Evolutionary conservation across 1,284 basidiomycete species (phyloP).

Genomic region (Ceratobasidium sp.): DNA sequence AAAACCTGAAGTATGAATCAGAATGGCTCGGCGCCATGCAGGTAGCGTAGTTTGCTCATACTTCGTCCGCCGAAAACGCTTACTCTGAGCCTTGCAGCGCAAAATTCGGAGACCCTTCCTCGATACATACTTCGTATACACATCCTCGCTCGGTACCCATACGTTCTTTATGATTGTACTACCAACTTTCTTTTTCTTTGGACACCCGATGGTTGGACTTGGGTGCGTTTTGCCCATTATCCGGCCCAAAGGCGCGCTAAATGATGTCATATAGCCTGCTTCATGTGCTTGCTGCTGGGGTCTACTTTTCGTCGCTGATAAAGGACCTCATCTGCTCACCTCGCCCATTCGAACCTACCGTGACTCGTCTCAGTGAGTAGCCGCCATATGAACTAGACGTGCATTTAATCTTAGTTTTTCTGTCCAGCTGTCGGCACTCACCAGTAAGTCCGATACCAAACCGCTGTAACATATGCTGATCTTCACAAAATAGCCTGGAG

Average conservation of each 20-base stretch:
- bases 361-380: conserved; percentile 82
- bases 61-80: not conserved
- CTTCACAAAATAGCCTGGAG: conserved; percentile 63
- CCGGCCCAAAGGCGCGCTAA: not conserved
- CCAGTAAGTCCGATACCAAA: conserved; percentile 58
- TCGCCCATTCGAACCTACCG: conserved; percentile 90
- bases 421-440: conserved; percentile 81
- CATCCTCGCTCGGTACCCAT: conserved; percentile 89
- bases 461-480: conserved; percentile 53
- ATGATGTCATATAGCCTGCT: conserved; percentile 66
- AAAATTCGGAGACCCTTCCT: conserved; percentile 75
- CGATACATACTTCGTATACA: conserved; percentile 92
- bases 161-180: conserved; percentile 95
- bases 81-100: conserved; percentile 59
- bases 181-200: conserved; percentile 90
- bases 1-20: conserved; percentile 74
- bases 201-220: conserved; percentile 75
- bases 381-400: not conserved
- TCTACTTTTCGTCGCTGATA: conserved; percentile 84
- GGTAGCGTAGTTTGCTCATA: conserved; percentile 58
- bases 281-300: conserved; percentile 82
- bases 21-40: conserved; percentile 78
- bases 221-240: conserved; percentile 67
- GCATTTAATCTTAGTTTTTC: not conserved
- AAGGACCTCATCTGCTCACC: conserved; percentile 95